phyloP scores from a whole-genome alignment of 2,329 filamentous ascomycete genomes.

The Plenodomus lindquistii region DNA sequence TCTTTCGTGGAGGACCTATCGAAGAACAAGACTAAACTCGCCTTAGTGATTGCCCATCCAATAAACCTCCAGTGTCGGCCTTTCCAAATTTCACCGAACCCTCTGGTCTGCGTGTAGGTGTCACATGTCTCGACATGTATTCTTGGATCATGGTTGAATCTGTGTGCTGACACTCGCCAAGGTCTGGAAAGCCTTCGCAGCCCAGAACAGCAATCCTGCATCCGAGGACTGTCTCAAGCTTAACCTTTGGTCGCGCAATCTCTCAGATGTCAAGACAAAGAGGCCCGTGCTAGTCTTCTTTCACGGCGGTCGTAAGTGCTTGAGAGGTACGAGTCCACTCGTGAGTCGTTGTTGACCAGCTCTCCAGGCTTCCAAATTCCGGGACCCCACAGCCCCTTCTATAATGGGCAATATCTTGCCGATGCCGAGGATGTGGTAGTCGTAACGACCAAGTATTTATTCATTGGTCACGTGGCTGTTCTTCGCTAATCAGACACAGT shows the following conservation, averaged over 20 bases:
- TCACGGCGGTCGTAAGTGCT: conserved; percentile 32
- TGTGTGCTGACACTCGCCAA: background rate
- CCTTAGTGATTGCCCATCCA: conserved; percentile 27
- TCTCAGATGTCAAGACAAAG: conserved; percentile 16
- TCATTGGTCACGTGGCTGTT: background rate
- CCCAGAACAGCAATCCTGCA: conserved; percentile 24
- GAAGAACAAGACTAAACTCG: conserved; percentile 1
- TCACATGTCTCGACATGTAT: background rate
- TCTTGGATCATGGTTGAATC: background rate
- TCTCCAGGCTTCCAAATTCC: conserved; percentile 27
- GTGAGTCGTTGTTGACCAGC: conserved; percentile 1
- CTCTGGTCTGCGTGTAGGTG: conserved; percentile 18
- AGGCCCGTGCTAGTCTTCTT: conserved; percentile 35
- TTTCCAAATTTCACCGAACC: conserved; percentile 34
- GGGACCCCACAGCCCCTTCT: conserved; percentile 29
- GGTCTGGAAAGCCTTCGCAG: conserved; percentile 32
- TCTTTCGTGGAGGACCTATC: background rate
- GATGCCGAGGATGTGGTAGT: conserved; percentile 35
- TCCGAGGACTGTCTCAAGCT: conserved; percentile 37
- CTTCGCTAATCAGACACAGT: conserved; percentile 4
- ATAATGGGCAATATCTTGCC: conserved; percentile 33
- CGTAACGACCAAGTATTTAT: conserved; percentile 30
- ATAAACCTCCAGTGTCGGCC: conserved; percentile 25
- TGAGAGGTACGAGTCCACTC: background rate
- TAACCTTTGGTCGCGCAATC: conserved; percentile 33